phyloP scores from a whole-genome alignment of 2,329 filamentous ascomycete species.

The Colletotrichum sublineola region DNA sequence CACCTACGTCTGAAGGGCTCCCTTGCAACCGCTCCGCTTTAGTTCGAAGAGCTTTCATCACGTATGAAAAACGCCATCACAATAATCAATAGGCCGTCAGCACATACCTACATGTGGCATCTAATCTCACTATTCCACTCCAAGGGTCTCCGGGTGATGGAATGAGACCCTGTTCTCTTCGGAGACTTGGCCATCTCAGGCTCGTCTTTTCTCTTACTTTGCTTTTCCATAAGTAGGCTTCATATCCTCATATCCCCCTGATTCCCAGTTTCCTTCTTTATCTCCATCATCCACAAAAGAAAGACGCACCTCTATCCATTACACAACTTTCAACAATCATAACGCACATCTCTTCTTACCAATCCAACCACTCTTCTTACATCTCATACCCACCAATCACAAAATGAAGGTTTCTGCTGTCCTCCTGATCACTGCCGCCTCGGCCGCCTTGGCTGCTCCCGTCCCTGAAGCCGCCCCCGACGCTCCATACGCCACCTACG shows the following conservation, averaged over 20 bases:
- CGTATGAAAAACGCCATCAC: neutral
- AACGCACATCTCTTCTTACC: neutral
- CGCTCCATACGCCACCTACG: constrained; percentile 34
- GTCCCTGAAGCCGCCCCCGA: constrained; percentile 36
- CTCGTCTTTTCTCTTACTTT: neutral
- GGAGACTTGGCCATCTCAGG: neutral
- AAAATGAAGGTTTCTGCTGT: constrained; percentile 51
- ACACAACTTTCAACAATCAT: neutral
- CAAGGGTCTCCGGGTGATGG: neutral
- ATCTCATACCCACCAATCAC: neutral
- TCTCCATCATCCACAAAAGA: constrained; percentile 5
- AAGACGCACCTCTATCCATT: neutral
- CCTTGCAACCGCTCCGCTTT: constrained; percentile 21
- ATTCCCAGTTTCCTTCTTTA: constrained; percentile 9
- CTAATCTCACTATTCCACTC: neutral
- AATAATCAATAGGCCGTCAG: constrained; percentile 2
- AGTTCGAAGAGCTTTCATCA: constrained; percentile 9
- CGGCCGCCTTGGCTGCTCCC: constrained; percentile 44
- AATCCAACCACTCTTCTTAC: neutral
- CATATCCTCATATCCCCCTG: neutral
- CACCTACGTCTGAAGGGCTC: constrained; percentile 3
- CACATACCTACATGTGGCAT: constrained; percentile 1
- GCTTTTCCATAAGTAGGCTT: constrained; percentile 31
- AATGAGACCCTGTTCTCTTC: neutral
- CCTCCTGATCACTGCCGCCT: constrained; percentile 46